Evolutionary conservation across 2,329 filamentous ascomycete species (phyloP).

Genomic region (Exophiala dermatitidis): DNA sequence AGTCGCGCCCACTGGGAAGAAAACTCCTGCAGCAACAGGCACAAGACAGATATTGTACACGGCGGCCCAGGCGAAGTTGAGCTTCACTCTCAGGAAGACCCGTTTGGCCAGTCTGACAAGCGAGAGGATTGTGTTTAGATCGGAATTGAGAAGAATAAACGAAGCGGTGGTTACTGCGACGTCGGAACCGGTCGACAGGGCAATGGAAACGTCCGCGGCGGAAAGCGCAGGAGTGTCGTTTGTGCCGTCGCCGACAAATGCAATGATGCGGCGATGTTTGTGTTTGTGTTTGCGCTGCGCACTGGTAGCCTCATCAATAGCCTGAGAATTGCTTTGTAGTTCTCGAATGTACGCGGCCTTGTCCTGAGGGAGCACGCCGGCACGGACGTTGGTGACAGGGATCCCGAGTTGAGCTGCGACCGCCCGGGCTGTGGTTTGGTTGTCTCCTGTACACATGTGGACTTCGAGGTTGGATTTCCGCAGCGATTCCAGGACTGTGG

Average conservation of each 20-base stretch:
- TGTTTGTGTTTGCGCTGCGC: neutral
- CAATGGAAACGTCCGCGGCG: conserved; percentile 74
- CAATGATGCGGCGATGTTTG: conserved; percentile 51
- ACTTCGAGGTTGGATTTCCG: conserved; percentile 57
- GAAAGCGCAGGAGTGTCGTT: conserved; percentile 78
- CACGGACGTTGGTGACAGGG: conserved; percentile 64
- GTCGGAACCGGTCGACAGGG: conserved; percentile 72
- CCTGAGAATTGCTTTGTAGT: conserved; percentile 35
- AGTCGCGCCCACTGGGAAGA: conserved; percentile 53
- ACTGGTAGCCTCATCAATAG: conserved; percentile 39
- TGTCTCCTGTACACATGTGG: conserved; percentile 92
- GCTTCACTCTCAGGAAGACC: conserved; percentile 69
- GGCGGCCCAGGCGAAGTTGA: conserved; percentile 81
- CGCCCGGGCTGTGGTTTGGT: conserved; percentile 71
- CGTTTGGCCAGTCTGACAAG: conserved; percentile 62
- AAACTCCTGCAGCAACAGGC: conserved; percentile 70
- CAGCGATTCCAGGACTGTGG: conserved; percentile 57
- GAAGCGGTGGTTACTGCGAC: conserved; percentile 74
- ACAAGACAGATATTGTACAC: conserved; percentile 74
- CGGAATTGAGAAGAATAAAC: conserved; percentile 70
- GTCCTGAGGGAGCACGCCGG: conserved; percentile 75
- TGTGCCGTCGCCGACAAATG: conserved; percentile 81
- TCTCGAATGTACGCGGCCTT: conserved; percentile 50
- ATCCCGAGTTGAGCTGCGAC: conserved; percentile 74
- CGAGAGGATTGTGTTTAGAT: conserved; percentile 62